phyloP scores from a whole-genome alignment of 495 filamentous ascomycete genomes.

The Xylaria telfairii region DNA sequence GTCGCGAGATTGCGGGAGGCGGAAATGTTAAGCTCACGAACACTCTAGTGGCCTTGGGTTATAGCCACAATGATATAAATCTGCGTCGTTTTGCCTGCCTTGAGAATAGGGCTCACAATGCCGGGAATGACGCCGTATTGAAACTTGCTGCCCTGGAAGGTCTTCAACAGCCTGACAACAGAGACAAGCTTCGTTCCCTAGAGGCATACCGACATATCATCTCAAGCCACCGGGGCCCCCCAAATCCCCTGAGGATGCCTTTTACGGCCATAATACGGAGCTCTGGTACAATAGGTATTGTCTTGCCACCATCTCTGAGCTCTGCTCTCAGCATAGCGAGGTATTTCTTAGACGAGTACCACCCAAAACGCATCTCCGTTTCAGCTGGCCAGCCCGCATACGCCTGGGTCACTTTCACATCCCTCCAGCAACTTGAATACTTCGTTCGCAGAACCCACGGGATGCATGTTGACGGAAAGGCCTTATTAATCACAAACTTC shows the following conservation, averaged over 20 bases:
- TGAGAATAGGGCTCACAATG: constrained; percentile 1
- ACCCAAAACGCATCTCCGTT: not conserved
- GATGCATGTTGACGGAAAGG: not conserved
- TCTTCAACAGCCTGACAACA: not conserved
- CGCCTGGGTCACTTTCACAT: not conserved
- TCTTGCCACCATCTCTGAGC: not conserved
- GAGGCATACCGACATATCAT: not conserved
- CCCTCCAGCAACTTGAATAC: not conserved
- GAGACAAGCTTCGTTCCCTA: constrained; percentile 6
- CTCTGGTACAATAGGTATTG: not conserved
- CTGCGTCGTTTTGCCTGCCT: too few relatives aligned
- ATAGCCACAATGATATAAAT: too few relatives aligned
- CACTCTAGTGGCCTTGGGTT: not conserved
- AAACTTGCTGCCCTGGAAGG: constrained; percentile 10
- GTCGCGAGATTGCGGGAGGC: not conserved
- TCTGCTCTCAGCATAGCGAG: not conserved
- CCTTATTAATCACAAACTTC: not conserved
- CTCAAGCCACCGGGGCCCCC: not conserved
- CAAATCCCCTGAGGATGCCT: constrained; percentile 7
- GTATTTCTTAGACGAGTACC: constrained; percentile 3
- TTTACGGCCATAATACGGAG: not conserved
- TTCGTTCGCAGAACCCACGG: not conserved
- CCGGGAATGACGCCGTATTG: constrained; percentile 5
- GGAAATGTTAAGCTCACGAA: constrained; percentile 11
- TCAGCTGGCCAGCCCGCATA: not conserved